Evolutionary conservation across 768 basidiomycete genomes (phyloP).

Genomic region (Russula vinacea): DNA sequence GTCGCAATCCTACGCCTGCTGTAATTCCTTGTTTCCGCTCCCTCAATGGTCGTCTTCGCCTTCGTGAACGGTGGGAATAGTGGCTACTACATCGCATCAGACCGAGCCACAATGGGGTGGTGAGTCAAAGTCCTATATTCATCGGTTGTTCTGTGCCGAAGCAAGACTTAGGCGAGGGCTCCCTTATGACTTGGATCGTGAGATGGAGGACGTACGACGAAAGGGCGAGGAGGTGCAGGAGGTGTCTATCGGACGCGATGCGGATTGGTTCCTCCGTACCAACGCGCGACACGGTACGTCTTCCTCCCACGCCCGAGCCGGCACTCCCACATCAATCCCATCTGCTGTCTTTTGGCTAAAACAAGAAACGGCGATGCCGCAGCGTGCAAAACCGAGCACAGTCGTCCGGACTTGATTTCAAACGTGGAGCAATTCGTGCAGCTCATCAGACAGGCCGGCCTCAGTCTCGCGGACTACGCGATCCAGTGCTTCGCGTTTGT

Average conservation of each 20-base stretch:
- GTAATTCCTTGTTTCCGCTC: background rate
- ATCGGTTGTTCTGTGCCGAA: background rate
- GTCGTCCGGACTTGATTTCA: background rate
- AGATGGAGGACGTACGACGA: constrained; percentile 6
- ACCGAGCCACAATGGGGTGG: constrained; percentile 9
- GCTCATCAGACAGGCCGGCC: background rate
- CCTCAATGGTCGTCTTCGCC: constrained; percentile 14
- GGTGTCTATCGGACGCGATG: constrained; percentile 18
- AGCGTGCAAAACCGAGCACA: constrained; percentile 18
- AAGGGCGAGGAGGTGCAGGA: constrained; percentile 17
- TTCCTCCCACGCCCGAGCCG: background rate
- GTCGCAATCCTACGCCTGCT: background rate
- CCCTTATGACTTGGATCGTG: constrained; percentile 15
- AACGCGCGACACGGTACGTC: constrained; percentile 16
- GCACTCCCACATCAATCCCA: background rate
- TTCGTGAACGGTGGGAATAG: background rate
- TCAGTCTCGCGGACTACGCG: constrained; percentile 8
- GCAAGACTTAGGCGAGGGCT: constrained; percentile 9
- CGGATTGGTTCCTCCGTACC: constrained; percentile 24
- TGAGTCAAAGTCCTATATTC: constrained; percentile 6
- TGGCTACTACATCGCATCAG: constrained; percentile 17
- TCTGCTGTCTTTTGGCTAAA: background rate
- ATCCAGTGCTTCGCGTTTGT: constrained; percentile 21
- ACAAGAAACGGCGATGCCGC: background rate
- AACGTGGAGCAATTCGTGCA: constrained; percentile 17